These are phyloP conservation scores for Simmondsia chinensis DNA, from an alignment of 148 eudicot species.

Conservation along the genomic window DNA sequence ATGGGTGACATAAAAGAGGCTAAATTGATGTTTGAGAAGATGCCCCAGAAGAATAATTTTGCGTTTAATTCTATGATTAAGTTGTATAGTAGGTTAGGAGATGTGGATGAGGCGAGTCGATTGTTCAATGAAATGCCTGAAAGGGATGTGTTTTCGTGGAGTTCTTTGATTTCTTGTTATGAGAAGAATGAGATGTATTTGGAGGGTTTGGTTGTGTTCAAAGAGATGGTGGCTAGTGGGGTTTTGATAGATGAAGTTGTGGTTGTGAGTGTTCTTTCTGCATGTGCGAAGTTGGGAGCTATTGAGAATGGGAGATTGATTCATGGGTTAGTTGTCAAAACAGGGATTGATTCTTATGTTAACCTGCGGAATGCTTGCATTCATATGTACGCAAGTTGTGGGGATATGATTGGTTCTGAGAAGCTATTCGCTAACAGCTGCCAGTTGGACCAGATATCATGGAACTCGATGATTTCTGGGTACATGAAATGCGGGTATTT, in stretches of 20 bases:
- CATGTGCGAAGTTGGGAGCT: slow-evolving; percentile 32
- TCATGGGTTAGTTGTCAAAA: slow-evolving; percentile 45
- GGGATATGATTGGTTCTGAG: slow-evolving; percentile 43
- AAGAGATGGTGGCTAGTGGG: slow-evolving; percentile 30
- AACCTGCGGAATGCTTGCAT: slow-evolving; percentile 70
- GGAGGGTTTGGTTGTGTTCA: slow-evolving; percentile 41
- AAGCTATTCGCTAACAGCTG: slow-evolving; percentile 32
- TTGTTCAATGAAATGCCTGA: slow-evolving; percentile 38
- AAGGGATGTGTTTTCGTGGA: slow-evolving; percentile 71
- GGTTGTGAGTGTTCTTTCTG: slow-evolving; percentile 50
- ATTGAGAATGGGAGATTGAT: slow-evolving; percentile 26
- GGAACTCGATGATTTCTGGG: slow-evolving; percentile 71
- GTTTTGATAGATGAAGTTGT: slow-evolving; percentile 48
- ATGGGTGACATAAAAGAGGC: slow-evolving; percentile 35
- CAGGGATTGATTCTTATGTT: slow-evolving; percentile 44
- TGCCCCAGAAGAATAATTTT: slow-evolving; percentile 49
- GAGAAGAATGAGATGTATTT: slow-evolving; percentile 49
- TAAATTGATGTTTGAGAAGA: slow-evolving; percentile 25
- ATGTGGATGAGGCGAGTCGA: slow-evolving; percentile 32
- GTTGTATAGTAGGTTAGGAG: slow-evolving; percentile 43
- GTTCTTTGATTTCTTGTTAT: slow-evolving; percentile 56
- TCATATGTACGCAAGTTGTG: slow-evolving; percentile 54
- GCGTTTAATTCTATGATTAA: slow-evolving; percentile 67
- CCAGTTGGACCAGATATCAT: slow-evolving; percentile 39
- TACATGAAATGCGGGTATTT: slow-evolving; percentile 43